Evolutionary conservation across 345 rosid genomes (phyloP), one percentile per base, ranked within the genome.

Genomic region (Balakata baccata): DNA sequence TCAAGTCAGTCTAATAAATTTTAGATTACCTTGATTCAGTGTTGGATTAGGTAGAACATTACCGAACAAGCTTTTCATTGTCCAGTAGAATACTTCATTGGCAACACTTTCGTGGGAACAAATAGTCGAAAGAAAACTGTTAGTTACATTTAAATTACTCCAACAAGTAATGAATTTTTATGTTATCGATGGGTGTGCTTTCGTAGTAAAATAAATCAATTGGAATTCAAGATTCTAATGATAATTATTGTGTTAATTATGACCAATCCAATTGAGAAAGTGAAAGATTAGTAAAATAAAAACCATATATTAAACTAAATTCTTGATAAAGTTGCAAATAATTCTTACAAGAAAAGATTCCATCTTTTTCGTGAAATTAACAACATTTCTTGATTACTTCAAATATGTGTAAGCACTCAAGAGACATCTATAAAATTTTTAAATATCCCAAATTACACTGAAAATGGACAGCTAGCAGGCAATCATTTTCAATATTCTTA

Each of bases 31-130:
- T 39, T 69, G 5, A 49, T 54, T 54, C 12, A 61, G 41, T 34
- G 12, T 4, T 29, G 59, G 59, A 47, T 63, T 37, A 72, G 75
- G 67, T 37, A 17, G 49, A 61, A 29, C 57, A 23, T 72, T 78
- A 70, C 68, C 75, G 84, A 72, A 68, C 22, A 64, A 68, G 64
- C 75, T 50, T 72, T 72, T 46, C 25, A 54, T 81, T 64, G 39
- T 68, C 79, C 82, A 72, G 77, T 45, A 1, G 7, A 13, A 57
- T 25, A 75, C 81, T 78, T 78, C 69, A 66, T 56, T 54, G 13
- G n/a, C 34, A 51, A 7, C 8, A 16, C 18, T 70, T 64, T 53
- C 62, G 43, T 78, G 20, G 57, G 23, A 64, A 34, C 64, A 56
- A 72, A 17, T 29, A 50, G 54, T 72, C 64, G 77, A 54, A 65